phyloP scores from a whole-genome alignment of 768 basidiomycete genomes.

The Chalciporus sphaerocephalus region DNA sequence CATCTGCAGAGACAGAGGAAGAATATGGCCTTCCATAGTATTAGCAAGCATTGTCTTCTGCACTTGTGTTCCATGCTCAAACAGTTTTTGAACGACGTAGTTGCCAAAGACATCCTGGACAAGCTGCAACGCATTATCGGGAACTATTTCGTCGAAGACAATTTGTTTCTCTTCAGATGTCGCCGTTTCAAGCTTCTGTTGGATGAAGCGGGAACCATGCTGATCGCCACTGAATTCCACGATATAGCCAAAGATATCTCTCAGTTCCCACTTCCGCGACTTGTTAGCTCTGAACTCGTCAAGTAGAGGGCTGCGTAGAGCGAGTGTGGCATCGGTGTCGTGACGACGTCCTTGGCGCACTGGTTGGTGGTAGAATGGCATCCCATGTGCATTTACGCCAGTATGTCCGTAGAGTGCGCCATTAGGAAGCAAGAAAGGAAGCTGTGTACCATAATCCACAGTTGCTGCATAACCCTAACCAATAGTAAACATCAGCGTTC shows the following conservation, averaged over 20 bases:
- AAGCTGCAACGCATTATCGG: slow-evolving; percentile 65
- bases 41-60: slow-evolving; percentile 70
- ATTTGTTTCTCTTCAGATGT: slow-evolving; percentile 72
- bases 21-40: slow-evolving; percentile 73
- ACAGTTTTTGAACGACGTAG: slow-evolving; percentile 92
- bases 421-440: slow-evolving; percentile 43
- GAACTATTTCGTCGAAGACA: slow-evolving; percentile 86
- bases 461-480: slow-evolving; percentile 39
- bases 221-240: slow-evolving; percentile 94
- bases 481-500: background rate
- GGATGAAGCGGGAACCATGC: slow-evolving; percentile 97
- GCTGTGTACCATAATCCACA: slow-evolving; percentile 47
- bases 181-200: slow-evolving; percentile 76
- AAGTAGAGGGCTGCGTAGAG: slow-evolving; percentile 64
- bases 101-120: slow-evolving; percentile 95
- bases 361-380: slow-evolving; percentile 36
- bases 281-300: slow-evolving; percentile 86
- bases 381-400: slow-evolving; percentile 29
- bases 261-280: slow-evolving; percentile 74
- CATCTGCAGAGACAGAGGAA: slow-evolving; percentile 80
- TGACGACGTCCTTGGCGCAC: slow-evolving; percentile 45
- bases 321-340: slow-evolving; percentile 34
- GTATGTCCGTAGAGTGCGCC: slow-evolving; percentile 44
- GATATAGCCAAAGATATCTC: slow-evolving; percentile 77
- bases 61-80: slow-evolving; percentile 75